Evolutionary conservation across 2,329 filamentous ascomycete genomes (phyloP), one percentile per base, ranked within the genome.

Genomic region (Lithohypha guttulata): DNA sequence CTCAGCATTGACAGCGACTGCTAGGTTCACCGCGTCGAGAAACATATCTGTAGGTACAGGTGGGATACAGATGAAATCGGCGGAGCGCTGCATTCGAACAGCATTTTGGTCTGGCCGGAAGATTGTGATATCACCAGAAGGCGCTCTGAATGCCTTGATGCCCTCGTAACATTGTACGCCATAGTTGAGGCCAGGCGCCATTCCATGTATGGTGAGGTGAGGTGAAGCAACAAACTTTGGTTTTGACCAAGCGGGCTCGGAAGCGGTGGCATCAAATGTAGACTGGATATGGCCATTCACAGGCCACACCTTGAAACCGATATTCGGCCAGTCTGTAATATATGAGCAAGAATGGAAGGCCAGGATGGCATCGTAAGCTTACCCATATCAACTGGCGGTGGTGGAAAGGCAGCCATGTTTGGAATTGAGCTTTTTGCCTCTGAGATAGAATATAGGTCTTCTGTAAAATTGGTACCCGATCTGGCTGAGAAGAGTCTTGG

Each of bases 141-240:
- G 82, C 2, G 71, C 69, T 47, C 89, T 85, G 73, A 95, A 95
- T 40, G 89, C 87, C 64, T 96, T 96, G 59, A 96, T 77, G n/a
- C 91, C 91, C 61, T 98, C 91, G 69, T 93, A 98, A 54, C 85
- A 89, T 66, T 96, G 91, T 59, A 94, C 86, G 42, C 89, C 86
- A 61, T 98, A 98, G 71, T 98, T 98, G 49, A 96, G 75, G 29
- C 78, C 89, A 0, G 91, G 87, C 0, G 87, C 80, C 84, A 98
- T 91, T 61, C 89, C 91, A 63, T 96, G 89, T 57, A 96, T 78
- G 50, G 79, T 79, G 53, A 96, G 75, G 67, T 73, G 87, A 5
- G 89, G 89, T 53, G 89, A 84, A 44, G 75, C 64, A 45, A 95
- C 77, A 64, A 93, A 93, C 47, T 73, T 66, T 18, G 84, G 85